phyloP scores from a whole-genome alignment of 768 basidiomycete species.

The Podaxis mareebaensis region DNA sequence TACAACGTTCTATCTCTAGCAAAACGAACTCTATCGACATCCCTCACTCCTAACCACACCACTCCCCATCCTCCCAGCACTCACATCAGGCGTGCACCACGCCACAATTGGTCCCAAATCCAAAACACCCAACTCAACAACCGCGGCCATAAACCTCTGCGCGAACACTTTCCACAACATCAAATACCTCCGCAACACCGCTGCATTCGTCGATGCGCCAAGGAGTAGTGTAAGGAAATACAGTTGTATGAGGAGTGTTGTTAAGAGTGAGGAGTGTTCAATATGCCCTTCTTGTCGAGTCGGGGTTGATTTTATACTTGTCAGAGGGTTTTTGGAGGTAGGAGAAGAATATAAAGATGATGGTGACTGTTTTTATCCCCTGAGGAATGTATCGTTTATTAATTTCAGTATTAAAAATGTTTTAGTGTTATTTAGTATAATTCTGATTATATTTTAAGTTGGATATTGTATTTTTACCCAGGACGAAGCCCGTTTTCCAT shows the following conservation, averaged over 20 bases:
- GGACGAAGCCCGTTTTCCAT: constrained; percentile 92
- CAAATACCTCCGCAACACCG: constrained; percentile 77
- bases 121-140: constrained; percentile 61
- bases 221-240: constrained; percentile 70
- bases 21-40: too few relatives aligned
- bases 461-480: constrained; percentile 66
- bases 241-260: constrained; percentile 62
- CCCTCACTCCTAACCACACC: constrained; percentile 56
- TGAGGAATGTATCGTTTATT: too few relatives aligned
- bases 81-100: too few relatives aligned
- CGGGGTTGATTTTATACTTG: not conserved
- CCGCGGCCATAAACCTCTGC: constrained; percentile 84
- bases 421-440: too few relatives aligned
- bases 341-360: constrained; percentile 22
- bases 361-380: constrained; percentile 84
- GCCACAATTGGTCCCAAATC: constrained; percentile 41
- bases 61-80: constrained; percentile 21
- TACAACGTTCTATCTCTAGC: too few relatives aligned
- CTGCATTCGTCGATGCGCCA: constrained; percentile 70
- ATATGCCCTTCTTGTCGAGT: constrained; percentile 21
- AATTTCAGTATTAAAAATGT: too few relatives aligned
- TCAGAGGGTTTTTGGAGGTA: not conserved
- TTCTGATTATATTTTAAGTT: constrained; percentile 58
- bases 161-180: constrained; percentile 99
- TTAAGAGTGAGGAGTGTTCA: constrained; percentile 45